A percentile compares a stretch with the other conserved stretches of the same genome.
Conservation (phyloP, 495 filamentous ascomycete species). For the Daldinia vernicosa region DNA sequence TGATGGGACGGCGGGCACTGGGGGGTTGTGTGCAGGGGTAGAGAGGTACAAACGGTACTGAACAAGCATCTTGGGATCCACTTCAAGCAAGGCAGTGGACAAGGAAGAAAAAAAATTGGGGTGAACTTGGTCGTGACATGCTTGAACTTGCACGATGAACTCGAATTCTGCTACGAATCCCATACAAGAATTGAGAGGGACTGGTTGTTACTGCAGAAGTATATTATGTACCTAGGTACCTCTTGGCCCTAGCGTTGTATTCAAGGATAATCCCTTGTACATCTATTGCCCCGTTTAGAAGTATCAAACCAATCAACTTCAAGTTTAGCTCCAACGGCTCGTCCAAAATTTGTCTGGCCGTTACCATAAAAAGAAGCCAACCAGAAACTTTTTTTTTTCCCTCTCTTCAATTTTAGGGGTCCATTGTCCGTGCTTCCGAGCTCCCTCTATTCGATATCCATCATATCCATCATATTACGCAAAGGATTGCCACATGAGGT, state of each 20-base stretch:
- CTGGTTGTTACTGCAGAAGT: slow-evolving; percentile 26
- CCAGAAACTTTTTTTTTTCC: slow-evolving; percentile 21
- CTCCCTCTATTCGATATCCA: slow-evolving; percentile 2
- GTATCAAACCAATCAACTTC: slow-evolving; percentile 23
- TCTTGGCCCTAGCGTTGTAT: slow-evolving; percentile 24
- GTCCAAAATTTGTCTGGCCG: slow-evolving; percentile 31
- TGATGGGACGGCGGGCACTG: slow-evolving; percentile 24
- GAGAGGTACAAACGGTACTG: slow-evolving; percentile 37
- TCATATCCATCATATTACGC: slow-evolving; percentile 33
- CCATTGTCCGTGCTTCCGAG: slow-evolving; percentile 29
- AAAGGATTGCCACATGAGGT: slow-evolving; percentile 31
- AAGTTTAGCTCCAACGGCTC: slow-evolving; percentile 18
- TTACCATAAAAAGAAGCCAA: slow-evolving; percentile 23
- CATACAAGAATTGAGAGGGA: slow-evolving; percentile 34
- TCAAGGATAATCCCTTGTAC: slow-evolving; percentile 35
- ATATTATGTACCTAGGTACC: slow-evolving; percentile 8
- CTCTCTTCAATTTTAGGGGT: slow-evolving; percentile 21
- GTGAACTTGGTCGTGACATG: slow-evolving; percentile 33
- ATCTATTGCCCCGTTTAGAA: slow-evolving; percentile 40
- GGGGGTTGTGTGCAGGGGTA: slow-evolving; percentile 22
- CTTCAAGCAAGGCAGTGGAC: slow-evolving; percentile 27
- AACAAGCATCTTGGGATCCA: slow-evolving; percentile 30
- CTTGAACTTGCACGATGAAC: slow-evolving; percentile 27
- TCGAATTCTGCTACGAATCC: slow-evolving; percentile 35
- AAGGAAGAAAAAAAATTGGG: slow-evolving; percentile 34